These are phyloP conservation scores for Pulicaria dysenterica DNA, from an alignment of 129 eudicot species.

Conservation along the genomic window DNA sequence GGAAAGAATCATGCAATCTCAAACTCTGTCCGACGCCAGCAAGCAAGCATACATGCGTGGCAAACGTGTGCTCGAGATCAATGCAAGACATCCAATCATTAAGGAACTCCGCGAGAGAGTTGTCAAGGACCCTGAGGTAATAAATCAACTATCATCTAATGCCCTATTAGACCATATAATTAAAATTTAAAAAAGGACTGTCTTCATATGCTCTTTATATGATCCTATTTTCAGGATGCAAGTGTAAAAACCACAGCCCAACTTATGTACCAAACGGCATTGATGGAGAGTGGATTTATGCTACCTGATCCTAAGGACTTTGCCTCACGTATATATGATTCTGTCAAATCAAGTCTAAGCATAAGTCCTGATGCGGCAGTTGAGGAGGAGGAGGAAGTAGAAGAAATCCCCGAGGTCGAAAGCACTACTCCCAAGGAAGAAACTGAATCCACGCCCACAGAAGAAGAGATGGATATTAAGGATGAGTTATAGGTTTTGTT, in stretches of 20 bases:
- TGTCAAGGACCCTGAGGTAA: slow-evolving; percentile 82
- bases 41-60: slow-evolving; percentile 96
- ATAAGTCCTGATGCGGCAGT: slow-evolving; percentile 71
- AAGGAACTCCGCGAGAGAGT: slow-evolving; percentile 91
- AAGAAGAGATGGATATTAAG: slow-evolving; percentile 47
- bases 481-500: slow-evolving; percentile 71
- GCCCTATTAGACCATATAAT: too few species aligned
- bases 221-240: slow-evolving; percentile 41
- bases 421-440: slow-evolving; percentile 38
- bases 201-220: not conserved
- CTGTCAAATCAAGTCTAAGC: slow-evolving; percentile 65
- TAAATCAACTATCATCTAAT: not conserved
- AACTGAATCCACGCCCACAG: slow-evolving; percentile 38
- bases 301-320: slow-evolving; percentile 77
- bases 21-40: slow-evolving; percentile 79
- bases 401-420: slow-evolving; percentile 56
- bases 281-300: slow-evolving; percentile 81
- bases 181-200: too few species aligned
- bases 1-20: slow-evolving; percentile 98
- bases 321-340: slow-evolving; percentile 66
- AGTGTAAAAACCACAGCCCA: slow-evolving; percentile 72
- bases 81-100: slow-evolving; percentile 91
- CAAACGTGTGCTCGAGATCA: slow-evolving; percentile 94
- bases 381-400: slow-evolving; percentile 79
- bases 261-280: slow-evolving; percentile 87